Percentiles rank a stretch among this genome's conserved stretches.
Evolutionary conservation across 768 basidiomycete genomes (phyloP).

Genomic region (Agaricus blazei): DNA sequence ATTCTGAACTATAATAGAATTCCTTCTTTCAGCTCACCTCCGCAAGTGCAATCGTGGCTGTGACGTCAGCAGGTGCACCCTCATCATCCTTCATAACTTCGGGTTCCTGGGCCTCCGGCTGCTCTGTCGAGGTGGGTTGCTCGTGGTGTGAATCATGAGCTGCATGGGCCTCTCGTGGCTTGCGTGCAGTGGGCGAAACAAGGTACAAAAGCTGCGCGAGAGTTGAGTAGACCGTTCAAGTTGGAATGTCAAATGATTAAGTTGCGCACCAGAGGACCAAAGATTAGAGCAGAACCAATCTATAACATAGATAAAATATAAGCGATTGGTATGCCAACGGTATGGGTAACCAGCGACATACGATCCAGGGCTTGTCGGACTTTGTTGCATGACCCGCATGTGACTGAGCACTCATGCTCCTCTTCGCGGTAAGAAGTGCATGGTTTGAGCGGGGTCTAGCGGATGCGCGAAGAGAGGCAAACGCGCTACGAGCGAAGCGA

Average conservation of each 20-base stretch:
- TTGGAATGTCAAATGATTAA: not conserved
- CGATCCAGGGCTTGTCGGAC: slow-evolving; percentile 41
- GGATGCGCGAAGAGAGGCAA: slow-evolving; percentile 27
- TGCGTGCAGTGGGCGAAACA: slow-evolving; percentile 34
- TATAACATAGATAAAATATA: slow-evolving; percentile 14
- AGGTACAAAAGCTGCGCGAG: slow-evolving; percentile 33
- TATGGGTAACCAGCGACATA: slow-evolving; percentile 20
- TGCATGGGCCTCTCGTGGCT: slow-evolving; percentile 20
- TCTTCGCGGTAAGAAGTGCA: slow-evolving; percentile 20
- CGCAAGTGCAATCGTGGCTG: slow-evolving; percentile 25
- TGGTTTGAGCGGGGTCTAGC: slow-evolving; percentile 21
- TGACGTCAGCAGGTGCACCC: slow-evolving; percentile 32
- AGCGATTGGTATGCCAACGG: slow-evolving; percentile 6
- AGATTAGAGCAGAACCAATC: slow-evolving; percentile 35
- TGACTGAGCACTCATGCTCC: slow-evolving; percentile 31
- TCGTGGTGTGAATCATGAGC: slow-evolving; percentile 33
- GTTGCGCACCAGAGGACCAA: slow-evolving; percentile 35
- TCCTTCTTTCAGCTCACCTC: slow-evolving; percentile 20
- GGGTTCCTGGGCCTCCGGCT: slow-evolving; percentile 14
- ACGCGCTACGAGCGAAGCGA: slow-evolving; percentile 29
- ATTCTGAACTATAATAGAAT: not conserved
- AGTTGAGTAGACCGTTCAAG: slow-evolving; percentile 7
- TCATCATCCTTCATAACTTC: slow-evolving; percentile 35
- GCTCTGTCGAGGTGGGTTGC: slow-evolving; percentile 17
- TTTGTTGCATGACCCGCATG: slow-evolving; percentile 28